Percentiles rank a stretch among this genome's conserved stretches.
Conservation (phyloP, 2,329 filamentous ascomycete species). For the Saccharata proteae region DNA sequence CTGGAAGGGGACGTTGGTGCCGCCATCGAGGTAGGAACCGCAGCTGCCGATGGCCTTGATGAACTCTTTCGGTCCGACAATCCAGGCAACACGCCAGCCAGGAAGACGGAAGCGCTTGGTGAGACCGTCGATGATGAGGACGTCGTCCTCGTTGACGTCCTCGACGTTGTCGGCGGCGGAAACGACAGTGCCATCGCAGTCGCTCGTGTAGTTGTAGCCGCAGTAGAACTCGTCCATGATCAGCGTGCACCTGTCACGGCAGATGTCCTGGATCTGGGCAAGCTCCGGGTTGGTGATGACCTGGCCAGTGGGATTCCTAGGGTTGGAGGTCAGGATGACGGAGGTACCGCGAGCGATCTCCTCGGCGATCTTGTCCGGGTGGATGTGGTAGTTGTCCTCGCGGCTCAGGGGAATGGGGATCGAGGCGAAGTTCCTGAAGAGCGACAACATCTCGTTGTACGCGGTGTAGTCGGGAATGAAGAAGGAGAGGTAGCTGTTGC, state of each 20-base stretch:
- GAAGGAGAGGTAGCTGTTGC: slow-evolving; percentile 85
- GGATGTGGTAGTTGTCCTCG: slow-evolving; percentile 83
- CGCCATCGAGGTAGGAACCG: slow-evolving; percentile 87
- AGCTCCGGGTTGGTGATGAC: slow-evolving; percentile 78
- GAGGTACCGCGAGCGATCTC: slow-evolving; percentile 68
- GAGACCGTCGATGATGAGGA: slow-evolving; percentile 87
- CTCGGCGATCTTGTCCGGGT: slow-evolving; percentile 83
- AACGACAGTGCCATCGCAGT: slow-evolving; percentile 84
- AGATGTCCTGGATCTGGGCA: slow-evolving; percentile 83
- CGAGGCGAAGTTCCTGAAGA: slow-evolving; percentile 68
- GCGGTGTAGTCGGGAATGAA: slow-evolving; percentile 91
- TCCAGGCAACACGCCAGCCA: slow-evolving; percentile 95
- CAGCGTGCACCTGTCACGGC: slow-evolving; percentile 77
- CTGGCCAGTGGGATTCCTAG: slow-evolving; percentile 83
- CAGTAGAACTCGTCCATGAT: slow-evolving; percentile 94
- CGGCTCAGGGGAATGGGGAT: slow-evolving; percentile 55
- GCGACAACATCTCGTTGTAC: slow-evolving; percentile 92
- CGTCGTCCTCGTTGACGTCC: slow-evolving; percentile 68
- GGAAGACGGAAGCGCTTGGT: slow-evolving; percentile 95
- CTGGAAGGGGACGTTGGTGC: slow-evolving; percentile 90
- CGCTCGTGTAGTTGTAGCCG: slow-evolving; percentile 88
- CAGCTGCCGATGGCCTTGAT: slow-evolving; percentile 87
- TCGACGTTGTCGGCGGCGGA: slow-evolving; percentile 81
- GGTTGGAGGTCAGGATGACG: slow-evolving; percentile 90
- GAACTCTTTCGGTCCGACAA: slow-evolving; percentile 90